Evolutionary conservation across 2,329 filamentous ascomycete genomes (phyloP).

Genomic region (Drechslerella coelobrocha): DNA sequence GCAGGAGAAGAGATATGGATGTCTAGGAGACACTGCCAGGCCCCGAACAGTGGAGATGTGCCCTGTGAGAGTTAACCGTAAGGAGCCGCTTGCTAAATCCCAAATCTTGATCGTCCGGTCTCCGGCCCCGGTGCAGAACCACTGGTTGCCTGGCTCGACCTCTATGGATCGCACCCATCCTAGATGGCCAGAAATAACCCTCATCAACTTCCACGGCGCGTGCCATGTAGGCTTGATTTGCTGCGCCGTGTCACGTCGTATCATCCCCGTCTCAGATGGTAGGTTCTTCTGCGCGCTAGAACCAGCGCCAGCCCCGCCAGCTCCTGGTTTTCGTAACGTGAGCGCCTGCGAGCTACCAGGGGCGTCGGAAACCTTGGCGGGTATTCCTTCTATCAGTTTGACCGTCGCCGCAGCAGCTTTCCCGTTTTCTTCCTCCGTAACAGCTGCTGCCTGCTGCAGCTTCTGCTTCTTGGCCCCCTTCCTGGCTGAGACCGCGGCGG

Average conservation of each 20-base stretch:
- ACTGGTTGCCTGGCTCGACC: slow-evolving; percentile 94
- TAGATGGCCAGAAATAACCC: slow-evolving; percentile 93
- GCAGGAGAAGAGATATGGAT: slow-evolving; percentile 97
- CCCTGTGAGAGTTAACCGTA: slow-evolving; percentile 85
- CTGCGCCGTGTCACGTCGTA: slow-evolving; percentile 61
- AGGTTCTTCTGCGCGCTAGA: slow-evolving; percentile 51
- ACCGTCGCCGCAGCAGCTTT: slow-evolving; percentile 65
- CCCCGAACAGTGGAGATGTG: slow-evolving; percentile 94
- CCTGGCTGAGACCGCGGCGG: slow-evolving; percentile 65
- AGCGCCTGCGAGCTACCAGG: slow-evolving; percentile 66
- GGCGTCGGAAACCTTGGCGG: slow-evolving; percentile 59
- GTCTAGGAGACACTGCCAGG: slow-evolving; percentile 86
- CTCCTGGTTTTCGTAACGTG: slow-evolving; percentile 62
- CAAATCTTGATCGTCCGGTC: slow-evolving; percentile 99
- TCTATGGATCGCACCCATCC: slow-evolving; percentile 91
- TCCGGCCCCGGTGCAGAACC: slow-evolving; percentile 94
- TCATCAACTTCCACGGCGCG: slow-evolving; percentile 96
- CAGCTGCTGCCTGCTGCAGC: slow-evolving; percentile 53
- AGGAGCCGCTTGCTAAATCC: slow-evolving; percentile 87
- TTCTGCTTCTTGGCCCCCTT: slow-evolving; percentile 59
- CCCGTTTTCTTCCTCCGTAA: slow-evolving; percentile 58
- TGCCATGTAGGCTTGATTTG: slow-evolving; percentile 91
- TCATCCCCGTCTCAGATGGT: slow-evolving; percentile 51
- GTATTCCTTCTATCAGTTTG: slow-evolving; percentile 72
- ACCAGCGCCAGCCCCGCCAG: slow-evolving; percentile 55